Evolutionary conservation across 2,329 filamentous ascomycete species (phyloP), one percentile per base, ranked within the genome.

Genomic region (Calonectria naviculata): DNA sequence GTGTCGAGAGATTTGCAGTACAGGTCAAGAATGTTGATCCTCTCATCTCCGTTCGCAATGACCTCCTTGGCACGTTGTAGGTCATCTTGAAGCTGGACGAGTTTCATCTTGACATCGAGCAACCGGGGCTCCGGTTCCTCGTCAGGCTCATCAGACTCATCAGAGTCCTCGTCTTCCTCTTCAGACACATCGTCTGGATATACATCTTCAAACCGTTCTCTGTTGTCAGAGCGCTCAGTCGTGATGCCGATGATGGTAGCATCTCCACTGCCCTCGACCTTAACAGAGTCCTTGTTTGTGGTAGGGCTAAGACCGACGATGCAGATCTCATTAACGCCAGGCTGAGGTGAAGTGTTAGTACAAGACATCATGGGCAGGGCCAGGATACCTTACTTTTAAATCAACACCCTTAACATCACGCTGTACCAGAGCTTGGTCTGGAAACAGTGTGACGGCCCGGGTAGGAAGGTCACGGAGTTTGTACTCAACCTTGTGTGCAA

Each of bases 401-500:
- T 73, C 67, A 19, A 92, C 83, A 73, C 88, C 82, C 68, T 87
- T 87, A 77, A 93, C 87, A 65, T 92, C 89, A 29, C 91, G 87
- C 15, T 89, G 85, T 34, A 93, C 81, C 58, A 91, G 90, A 1
- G 91, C 92, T 72, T 88, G 84, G 2, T 85, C 84, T 0, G 91
- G 91, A 70, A 92, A 93, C 46, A 94, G 85, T 0, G 88, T 91
- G 19, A 94, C 91, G 0, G 88, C 88, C 61, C 89, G 88, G 38
- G 92, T 93, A 10, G 83, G 77, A 34, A 93, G 83, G 60, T 91
- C 86, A 49, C 87, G 86, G 71, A 93, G 80, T 36, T 86, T 85
- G 79, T 90, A 91, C 70, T 89, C 84, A 69, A 88, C 80, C 70
- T 83, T 83, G 73, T 86, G 80, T 65, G 80, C 64, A 41, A 78